These are phyloP conservation scores for Stellera chamaejasme DNA, from an alignment of 345 rosid species.

Conservation along the genomic window DNA sequence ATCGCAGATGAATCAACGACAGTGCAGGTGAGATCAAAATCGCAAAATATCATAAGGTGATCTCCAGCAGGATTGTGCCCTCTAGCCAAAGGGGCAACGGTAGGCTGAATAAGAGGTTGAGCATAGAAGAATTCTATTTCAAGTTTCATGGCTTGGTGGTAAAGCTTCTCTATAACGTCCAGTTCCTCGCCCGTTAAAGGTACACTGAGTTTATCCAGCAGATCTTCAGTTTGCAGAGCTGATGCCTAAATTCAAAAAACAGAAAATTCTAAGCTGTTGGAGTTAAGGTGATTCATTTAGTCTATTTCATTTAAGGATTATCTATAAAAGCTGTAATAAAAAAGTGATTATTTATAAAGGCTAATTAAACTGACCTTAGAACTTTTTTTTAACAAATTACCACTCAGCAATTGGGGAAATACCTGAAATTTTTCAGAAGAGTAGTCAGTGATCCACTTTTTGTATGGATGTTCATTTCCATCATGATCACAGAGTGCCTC, in stretches of 20 bases:
- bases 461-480: conserved; percentile 56
- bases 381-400: conserved; percentile 8
- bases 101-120: conserved; percentile 69
- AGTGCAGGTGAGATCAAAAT: conserved; percentile 95
- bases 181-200: conserved; percentile 96
- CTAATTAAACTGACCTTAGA: conserved; percentile 10
- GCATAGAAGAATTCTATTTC: conserved; percentile 87
- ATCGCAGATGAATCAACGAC: conserved; percentile 96
- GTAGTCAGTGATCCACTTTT: conserved; percentile 81
- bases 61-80: conserved; percentile 45
- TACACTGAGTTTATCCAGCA: conserved; percentile 91
- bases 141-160: conserved; percentile 96
- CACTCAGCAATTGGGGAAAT: conserved; percentile 9
- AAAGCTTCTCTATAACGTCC: conserved; percentile 79
- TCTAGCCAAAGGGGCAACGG: conserved; percentile 60
- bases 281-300: conserved; percentile 22
- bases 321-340: too few species aligned
- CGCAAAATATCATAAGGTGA: conserved; percentile 65
- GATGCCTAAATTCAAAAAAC: conserved; percentile 56
- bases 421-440: conserved; percentile 81
- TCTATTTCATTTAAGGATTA: neutral
- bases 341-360: neutral
- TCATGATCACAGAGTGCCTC: conserved; percentile 37
- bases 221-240: conserved; percentile 84
- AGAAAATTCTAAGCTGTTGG: conserved; percentile 24